Conservation (phyloP, 345 rosid species). For the Euphorbia peplus region DNA sequence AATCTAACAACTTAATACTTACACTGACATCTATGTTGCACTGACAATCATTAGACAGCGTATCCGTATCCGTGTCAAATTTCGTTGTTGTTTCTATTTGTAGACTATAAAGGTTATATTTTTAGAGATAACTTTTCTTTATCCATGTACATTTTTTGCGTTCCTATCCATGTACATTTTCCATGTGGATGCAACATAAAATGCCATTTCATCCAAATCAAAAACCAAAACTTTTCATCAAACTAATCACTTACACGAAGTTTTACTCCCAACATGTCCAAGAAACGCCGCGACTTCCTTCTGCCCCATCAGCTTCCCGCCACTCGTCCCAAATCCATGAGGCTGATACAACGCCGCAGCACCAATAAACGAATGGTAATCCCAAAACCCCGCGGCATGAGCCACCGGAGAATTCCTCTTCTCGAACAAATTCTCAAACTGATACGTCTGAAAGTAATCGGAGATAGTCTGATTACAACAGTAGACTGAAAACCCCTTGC, state of each 20-base stretch:
- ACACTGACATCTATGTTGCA: no score
- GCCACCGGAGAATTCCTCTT: constrained; percentile 28
- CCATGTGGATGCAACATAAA: no score
- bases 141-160: no score
- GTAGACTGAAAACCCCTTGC: constrained; percentile 12
- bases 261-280: constrained; percentile 32
- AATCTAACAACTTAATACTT: no score
- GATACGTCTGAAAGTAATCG: constrained; percentile 29
- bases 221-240: no score
- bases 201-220: no score
- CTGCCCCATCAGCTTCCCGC: constrained; percentile 21
- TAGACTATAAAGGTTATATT: no score
- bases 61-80: no score
- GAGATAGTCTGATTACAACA: constrained; percentile 26
- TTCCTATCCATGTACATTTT: no score
- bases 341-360: constrained; percentile 29
- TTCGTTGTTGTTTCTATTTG: no score
- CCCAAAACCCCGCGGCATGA: constrained; percentile 32
- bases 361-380: constrained; percentile 24
- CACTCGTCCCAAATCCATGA: constrained; percentile 27
- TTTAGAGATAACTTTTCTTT: no score
- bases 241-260: constrained; percentile 24
- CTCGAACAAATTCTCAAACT: constrained; percentile 25
- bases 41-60: no score
- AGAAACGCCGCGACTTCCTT: constrained; percentile 32